Evolutionary conservation across 192 early-diverging fungal species (phyloP).

Genomic region (Backusella westeae): DNA sequence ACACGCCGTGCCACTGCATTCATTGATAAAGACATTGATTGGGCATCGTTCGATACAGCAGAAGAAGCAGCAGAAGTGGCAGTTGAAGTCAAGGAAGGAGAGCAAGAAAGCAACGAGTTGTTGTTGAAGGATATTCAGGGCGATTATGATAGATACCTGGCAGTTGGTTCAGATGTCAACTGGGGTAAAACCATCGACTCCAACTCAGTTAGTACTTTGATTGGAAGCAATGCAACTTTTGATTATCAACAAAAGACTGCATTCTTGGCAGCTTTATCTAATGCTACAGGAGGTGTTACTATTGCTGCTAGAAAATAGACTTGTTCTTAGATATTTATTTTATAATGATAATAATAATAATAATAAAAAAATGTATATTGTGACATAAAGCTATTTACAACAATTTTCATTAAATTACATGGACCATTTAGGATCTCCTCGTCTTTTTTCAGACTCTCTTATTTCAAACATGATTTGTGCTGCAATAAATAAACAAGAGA

Average conservation of each 20-base stretch:
- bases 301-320: conserved; percentile 5
- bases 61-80: neutral
- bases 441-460: conserved; percentile 66
- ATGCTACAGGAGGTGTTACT: conserved; percentile 1
- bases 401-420: conserved; percentile 20
- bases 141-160: conserved; percentile 25
- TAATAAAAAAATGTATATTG: neutral
- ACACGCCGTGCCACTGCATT: conserved; percentile 23
- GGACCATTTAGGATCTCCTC: conserved; percentile 35
- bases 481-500: conserved; percentile 54
- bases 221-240: conserved; percentile 28
- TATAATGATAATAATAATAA: neutral
- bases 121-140: conserved; percentile 22
- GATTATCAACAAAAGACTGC: conserved; percentile 20
- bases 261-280: conserved; percentile 23
- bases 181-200: conserved; percentile 7
- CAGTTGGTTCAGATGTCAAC: neutral
- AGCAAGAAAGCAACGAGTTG: neutral
- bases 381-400: neutral
- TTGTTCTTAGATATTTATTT: neutral
- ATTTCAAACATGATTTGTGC: conserved; percentile 81
- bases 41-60: conserved; percentile 23
- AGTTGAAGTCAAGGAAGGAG: conserved; percentile 6
- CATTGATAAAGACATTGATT: conserved; percentile 34
- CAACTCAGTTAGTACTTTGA: conserved; percentile 10